phyloP scores from a whole-genome alignment of 2,329 filamentous ascomycete species.

The Pseudocercospora fijiensis region DNA sequence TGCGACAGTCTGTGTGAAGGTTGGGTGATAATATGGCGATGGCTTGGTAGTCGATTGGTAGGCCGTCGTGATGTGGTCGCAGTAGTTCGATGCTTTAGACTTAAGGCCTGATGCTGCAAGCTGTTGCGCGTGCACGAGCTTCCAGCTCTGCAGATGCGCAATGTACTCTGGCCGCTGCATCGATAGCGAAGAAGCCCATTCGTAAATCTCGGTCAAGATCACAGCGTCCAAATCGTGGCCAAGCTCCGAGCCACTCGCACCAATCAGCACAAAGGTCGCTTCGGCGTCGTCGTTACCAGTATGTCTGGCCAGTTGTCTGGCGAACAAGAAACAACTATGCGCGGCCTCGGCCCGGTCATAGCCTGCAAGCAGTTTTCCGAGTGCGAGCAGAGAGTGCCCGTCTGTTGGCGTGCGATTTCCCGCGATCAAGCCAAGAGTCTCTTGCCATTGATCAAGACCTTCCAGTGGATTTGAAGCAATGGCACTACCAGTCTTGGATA shows the following conservation, averaged over 20 bases:
- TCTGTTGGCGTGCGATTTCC: slow-evolving; percentile 86
- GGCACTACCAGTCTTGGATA: slow-evolving; percentile 68
- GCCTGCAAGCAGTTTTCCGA: slow-evolving; percentile 77
- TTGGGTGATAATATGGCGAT: slow-evolving; percentile 80
- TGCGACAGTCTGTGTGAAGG: slow-evolving; percentile 73
- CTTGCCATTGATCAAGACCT: slow-evolving; percentile 89
- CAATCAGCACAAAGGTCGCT: slow-evolving; percentile 77
- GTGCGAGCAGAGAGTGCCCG: slow-evolving; percentile 69
- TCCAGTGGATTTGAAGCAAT: slow-evolving; percentile 71
- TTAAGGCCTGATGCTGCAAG: slow-evolving; percentile 81
- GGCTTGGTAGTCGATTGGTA: slow-evolving; percentile 78
- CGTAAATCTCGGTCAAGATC: slow-evolving; percentile 93
- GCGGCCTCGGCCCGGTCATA: slow-evolving; percentile 90
- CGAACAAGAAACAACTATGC: slow-evolving; percentile 91
- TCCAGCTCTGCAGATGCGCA: slow-evolving; percentile 86
- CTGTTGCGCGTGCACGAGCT: slow-evolving; percentile 79
- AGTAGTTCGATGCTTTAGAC: slow-evolving; percentile 85
- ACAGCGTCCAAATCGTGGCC: slow-evolving; percentile 79
- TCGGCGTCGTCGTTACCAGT: slow-evolving; percentile 79
- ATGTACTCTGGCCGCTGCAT: slow-evolving; percentile 49
- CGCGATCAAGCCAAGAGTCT: slow-evolving; percentile 80
- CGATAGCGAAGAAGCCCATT: slow-evolving; percentile 77
- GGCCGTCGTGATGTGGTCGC: slow-evolving; percentile 73
- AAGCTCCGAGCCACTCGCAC: slow-evolving; percentile 75
- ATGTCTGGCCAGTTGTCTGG: slow-evolving; percentile 67